Base-by-base conservation (phyloP, 2,329 filamentous ascomycete species). In the Allantophomopsis lycopodina region DNA sequence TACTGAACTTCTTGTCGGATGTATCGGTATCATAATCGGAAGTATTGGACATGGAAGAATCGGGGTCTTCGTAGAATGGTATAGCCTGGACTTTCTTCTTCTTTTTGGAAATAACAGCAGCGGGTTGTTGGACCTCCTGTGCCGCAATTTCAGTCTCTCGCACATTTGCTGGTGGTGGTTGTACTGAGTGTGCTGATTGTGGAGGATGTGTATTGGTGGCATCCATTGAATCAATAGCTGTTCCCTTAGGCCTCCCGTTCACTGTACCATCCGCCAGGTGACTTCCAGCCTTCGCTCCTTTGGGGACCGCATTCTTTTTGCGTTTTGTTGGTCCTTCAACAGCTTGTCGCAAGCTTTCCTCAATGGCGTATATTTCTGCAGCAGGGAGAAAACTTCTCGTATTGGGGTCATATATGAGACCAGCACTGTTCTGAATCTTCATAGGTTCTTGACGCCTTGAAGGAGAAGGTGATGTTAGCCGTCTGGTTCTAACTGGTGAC, bases 391-490 rank as follows among this genome's bases (percentile, higher is more conserved):
- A 76, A 43, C 76, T 69, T 47, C 76, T 66, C 13, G 76, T 77
- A 48, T 79, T 79, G n/a, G 74, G 65, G 46, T 79, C 76, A 49
- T 77, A 76, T 36, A 81, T 69, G 54, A 82, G 48, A 23, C 60
- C 55, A 46, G 66, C 65, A 60, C 33, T 61, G 53, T 46, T 48
- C 23, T 49, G 47, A 40, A 45, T 45, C 35, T 52, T 49, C 39
- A 41, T 46, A 41, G 50, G 43, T 35, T 33, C 39, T 44, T 47
- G 48, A 44, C 44, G 30, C 45, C 53, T 56, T 55, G 43, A 44
- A 35, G 40, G 42, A 36, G 48, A 42, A 32, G 44, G 44, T 50
- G 46, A 51, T 51, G 54, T 56, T 56, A 56, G 53, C 49, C 42
- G 43, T 42, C 45, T 52, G 39, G 49, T 44, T 45, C 40, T 39